Conservation (phyloP, 306 rosid genomes). For the Inga leiocalycina region DNA sequence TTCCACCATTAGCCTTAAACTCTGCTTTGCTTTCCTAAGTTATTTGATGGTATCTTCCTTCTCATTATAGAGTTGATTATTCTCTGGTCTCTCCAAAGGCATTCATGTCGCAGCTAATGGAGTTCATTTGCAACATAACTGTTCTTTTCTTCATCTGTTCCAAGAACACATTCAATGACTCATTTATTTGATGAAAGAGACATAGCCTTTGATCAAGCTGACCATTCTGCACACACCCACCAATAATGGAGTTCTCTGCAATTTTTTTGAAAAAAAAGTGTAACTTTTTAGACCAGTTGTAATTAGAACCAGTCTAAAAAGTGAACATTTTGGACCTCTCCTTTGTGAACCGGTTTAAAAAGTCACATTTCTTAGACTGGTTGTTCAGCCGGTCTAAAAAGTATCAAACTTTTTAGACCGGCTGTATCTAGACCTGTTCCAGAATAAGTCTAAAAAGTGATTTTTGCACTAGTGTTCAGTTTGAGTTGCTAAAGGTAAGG, state of each 20-base stretch:
- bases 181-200: conserved; percentile 59
- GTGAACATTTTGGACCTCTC: too few species aligned
- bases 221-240: conserved; percentile 89
- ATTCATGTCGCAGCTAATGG: conserved; percentile 34
- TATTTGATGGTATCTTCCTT: not conserved
- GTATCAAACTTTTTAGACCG: too few species aligned
- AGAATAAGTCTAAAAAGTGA: too few species aligned
- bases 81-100: not conserved
- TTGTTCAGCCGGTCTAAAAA: too few species aligned
- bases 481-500: too few species aligned
- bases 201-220: conserved; percentile 63
- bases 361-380: too few species aligned
- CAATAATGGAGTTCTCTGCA: conserved; percentile 85
- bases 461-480: too few species aligned
- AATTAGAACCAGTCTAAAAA: too few species aligned
- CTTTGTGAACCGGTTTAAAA: too few species aligned
- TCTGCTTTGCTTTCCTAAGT: conserved; percentile 27
- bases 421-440: too few species aligned
- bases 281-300: too few species aligned
- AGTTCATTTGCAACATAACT: conserved; percentile 55
- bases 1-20: conserved; percentile 23
- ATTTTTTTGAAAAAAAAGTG: conserved; percentile 10
- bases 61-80: not conserved
- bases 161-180: conserved; percentile 58
- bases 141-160: conserved; percentile 75